Base-by-base conservation (phyloP, 139 green algal genomes). In the Gonium pectorale region DNA sequence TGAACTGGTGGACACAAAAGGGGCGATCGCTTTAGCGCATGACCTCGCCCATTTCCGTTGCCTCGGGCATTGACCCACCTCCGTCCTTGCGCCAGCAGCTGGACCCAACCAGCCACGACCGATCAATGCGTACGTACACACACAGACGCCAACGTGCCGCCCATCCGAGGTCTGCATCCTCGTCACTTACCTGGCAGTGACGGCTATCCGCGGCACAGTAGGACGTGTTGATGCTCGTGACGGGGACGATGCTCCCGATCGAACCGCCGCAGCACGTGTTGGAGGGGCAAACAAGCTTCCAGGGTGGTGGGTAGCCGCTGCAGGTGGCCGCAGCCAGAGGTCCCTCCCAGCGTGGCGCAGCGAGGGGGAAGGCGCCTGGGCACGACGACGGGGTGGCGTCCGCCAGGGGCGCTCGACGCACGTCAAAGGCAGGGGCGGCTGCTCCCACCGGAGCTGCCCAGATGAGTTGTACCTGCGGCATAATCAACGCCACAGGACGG, bases 251-350 rank as follows among this genome's bases (percentile, higher is more conserved):
- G 35, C 35, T 37, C 37, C n/a, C n/a, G n/a, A n/a, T n/a, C n/a
- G n/a, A n/a, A n/a, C n/a, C n/a, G n/a, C 64, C 64, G 37, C 64
- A 71, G 37, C 64, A 71, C 19, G 64, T 35, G 64, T 71, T 71
- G 11, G 64, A 71, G 64, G 64, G 64, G 37, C 64, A 71, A 38
- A 40, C 66, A 73, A 19, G 35, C 38, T 2, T 21, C 9, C 6
- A 27, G 38, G 3, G n/a, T 9, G 37, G 13, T 15, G 19, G 17
- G 29, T n/a, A n/a, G n/a, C n/a, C n/a, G n/a, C n/a, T n/a, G n/a
- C n/a, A n/a, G n/a, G n/a, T n/a, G n/a, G n/a, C n/a, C n/a, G 8
- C 15, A 13, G 37, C 8, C 64, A 37, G 6, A 19, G 7, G 19
- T 3, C 21, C 13, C n/a, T 17, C 19, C 64, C 64, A 71, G 64